A percentile compares a stretch with the other conserved stretches of the same genome.
Evolutionary conservation across 208 protist species (phyloP).

Genomic region (Strigomonas culicis): DNA sequence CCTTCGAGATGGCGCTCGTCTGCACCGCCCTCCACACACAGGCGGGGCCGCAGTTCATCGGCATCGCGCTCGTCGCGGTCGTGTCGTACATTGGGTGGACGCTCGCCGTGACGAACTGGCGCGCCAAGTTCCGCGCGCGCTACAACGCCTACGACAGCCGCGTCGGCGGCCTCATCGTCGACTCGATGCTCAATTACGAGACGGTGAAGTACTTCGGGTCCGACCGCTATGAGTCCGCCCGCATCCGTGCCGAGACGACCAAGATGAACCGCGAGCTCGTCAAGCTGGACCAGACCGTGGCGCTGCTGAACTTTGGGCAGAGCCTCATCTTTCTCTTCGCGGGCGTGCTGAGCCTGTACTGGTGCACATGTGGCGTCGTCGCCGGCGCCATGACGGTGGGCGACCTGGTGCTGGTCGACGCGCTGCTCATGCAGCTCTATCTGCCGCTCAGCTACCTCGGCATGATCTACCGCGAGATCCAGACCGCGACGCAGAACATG

Average conservation of each 20-base stretch:
- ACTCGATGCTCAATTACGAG: slow-evolving; percentile 95
- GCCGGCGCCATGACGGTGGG: slow-evolving; percentile 90
- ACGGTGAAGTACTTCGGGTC: slow-evolving; percentile 95
- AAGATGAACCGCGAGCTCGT: slow-evolving; percentile 84
- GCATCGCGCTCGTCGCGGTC: slow-evolving; percentile 79
- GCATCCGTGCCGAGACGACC: slow-evolving; percentile 63
- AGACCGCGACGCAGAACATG: slow-evolving; percentile 94
- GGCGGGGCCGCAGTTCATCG: slow-evolving; percentile 81
- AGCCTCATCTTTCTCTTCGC: slow-evolving; percentile 90
- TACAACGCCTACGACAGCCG: slow-evolving; percentile 92
- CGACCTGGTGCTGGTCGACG: slow-evolving; percentile 93
- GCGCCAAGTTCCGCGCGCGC: slow-evolving; percentile 76
- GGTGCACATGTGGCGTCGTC: slow-evolving; percentile 80
- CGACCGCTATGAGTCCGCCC: slow-evolving; percentile 74
- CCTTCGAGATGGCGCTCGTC: slow-evolving; percentile 92
- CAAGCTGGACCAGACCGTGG: slow-evolving; percentile 83
- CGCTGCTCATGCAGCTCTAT: slow-evolving; percentile 94
- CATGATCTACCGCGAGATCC: slow-evolving; percentile 93
- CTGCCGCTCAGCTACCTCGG: slow-evolving; percentile 97
- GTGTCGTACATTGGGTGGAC: slow-evolving; percentile 88
- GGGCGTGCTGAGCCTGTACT: slow-evolving; percentile 71
- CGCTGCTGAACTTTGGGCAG: slow-evolving; percentile 94
- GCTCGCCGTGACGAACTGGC: slow-evolving; percentile 85
- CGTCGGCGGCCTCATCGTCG: slow-evolving; percentile 83
- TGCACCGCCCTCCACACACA: slow-evolving; percentile 82